These are phyloP conservation scores for Cercospora berteroae DNA, from an alignment of 2,329 filamentous ascomycete species.

Conservation along the genomic window DNA sequence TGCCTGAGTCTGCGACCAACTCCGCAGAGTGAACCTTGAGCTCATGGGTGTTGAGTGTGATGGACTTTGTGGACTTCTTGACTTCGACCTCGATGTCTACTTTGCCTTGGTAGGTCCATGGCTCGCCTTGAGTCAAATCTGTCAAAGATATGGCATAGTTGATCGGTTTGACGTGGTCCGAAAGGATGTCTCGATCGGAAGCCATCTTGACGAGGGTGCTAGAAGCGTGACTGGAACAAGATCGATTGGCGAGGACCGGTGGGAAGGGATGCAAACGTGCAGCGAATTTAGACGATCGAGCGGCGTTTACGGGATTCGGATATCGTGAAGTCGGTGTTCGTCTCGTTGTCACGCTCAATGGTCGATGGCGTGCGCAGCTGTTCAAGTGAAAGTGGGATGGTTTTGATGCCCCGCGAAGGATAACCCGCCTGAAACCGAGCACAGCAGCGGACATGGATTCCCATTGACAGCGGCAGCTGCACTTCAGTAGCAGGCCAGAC, in stretches of 20 bases:
- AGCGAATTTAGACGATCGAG: background rate
- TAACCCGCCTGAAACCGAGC: background rate
- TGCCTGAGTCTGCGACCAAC: slow-evolving; percentile 58
- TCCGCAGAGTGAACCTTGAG: slow-evolving; percentile 71
- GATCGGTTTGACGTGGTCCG: slow-evolving; percentile 65
- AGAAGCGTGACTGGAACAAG: slow-evolving; percentile 35
- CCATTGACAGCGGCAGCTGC: background rate
- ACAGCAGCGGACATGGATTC: background rate
- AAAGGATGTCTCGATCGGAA: slow-evolving; percentile 48
- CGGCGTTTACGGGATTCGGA: background rate
- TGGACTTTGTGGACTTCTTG: slow-evolving; percentile 67
- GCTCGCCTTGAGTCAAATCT: slow-evolving; percentile 68
- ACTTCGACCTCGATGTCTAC: slow-evolving; percentile 78
- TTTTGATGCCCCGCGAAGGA: background rate
- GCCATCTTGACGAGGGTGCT: slow-evolving; percentile 43
- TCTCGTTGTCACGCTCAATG: background rate
- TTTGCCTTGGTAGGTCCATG: slow-evolving; percentile 80
- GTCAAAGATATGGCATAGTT: slow-evolving; percentile 83
- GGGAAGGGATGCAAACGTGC: background rate
- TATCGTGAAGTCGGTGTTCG: background rate
- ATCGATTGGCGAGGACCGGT: slow-evolving; percentile 10
- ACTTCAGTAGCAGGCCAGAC: background rate
- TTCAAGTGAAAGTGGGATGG: background rate
- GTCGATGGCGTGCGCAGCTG: background rate
- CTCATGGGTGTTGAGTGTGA: slow-evolving; percentile 82